A percentile compares a stretch with the other conserved stretches of the same genome.
phyloP scores from a whole-genome alignment of 2,329 filamentous ascomycete genomes.

The Capronia epimyces region DNA sequence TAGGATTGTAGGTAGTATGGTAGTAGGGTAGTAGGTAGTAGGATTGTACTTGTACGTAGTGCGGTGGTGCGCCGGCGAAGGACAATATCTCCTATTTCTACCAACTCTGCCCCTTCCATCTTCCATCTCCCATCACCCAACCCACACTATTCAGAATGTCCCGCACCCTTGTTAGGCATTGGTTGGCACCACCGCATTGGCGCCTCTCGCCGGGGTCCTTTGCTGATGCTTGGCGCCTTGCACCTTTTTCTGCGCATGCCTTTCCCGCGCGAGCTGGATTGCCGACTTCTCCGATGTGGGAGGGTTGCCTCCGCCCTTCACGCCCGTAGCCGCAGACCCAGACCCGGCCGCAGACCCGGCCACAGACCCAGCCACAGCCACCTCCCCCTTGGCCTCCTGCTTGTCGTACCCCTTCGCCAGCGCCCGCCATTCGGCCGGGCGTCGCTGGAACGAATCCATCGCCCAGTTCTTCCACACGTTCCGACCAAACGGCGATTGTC shows the following conservation, averaged over 20 bases:
- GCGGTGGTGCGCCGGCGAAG: no score
- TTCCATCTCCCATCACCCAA: no score
- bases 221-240: slow-evolving; percentile 21
- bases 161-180: slow-evolving; percentile 6
- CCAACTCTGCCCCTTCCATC: no score
- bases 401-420: slow-evolving; percentile 50
- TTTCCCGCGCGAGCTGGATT: slow-evolving; percentile 54
- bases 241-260: slow-evolving; percentile 45
- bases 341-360: neutral
- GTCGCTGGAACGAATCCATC: slow-evolving; percentile 64
- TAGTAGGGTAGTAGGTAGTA: no score
- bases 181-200: slow-evolving; percentile 20
- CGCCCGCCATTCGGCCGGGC: slow-evolving; percentile 58
- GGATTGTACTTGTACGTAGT: no score
- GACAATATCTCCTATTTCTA: no score
- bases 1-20: no score
- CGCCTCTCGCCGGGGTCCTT: slow-evolving; percentile 28
- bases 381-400: slow-evolving; percentile 6
- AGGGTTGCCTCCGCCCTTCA: slow-evolving; percentile 22
- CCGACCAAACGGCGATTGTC: slow-evolving; percentile 60
- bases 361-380: neutral
- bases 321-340: neutral
- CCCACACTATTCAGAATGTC: no score
- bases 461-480: slow-evolving; percentile 70
- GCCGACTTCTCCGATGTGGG: slow-evolving; percentile 41